Base-by-base conservation (phyloP, 345 rosid genomes). In the Boechera stricta region DNA sequence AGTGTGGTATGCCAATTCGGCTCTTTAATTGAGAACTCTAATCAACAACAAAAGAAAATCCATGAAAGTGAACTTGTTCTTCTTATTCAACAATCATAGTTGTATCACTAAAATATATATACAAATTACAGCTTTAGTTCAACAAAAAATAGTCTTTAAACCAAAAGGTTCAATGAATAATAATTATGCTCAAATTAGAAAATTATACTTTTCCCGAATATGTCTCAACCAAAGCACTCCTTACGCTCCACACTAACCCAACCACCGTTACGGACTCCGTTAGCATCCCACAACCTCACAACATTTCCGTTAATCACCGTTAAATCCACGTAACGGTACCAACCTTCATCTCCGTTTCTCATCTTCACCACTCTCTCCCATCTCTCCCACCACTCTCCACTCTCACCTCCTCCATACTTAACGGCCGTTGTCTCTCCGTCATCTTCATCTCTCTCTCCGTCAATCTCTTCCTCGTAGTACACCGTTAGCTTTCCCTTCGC, bases 241-340 rank as follows among this genome's bases (percentile, higher is more conserved):
- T 71, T 55, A 69, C 54, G 45, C 5, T 44, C 10, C 26, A 59
- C 10, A 33, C 26, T 71, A 71, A 59, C 58, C 62, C 67, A 53
- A 7, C 29, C 66, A n/a, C 71, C 53, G 52, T 71, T 62, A 71
- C 67, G 33, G 44, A 16, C 49, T 64, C 76, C 67, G 54, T 71
- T 77, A 67, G 65, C 89, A 38, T 89, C 92, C 98, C 97, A 93
- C 48, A 93, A 75, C 76, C 88, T 82, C 10, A 93, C 92, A 9
- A 93, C 83, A 77, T 81, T 89, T 28, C 98, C 98, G 83, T 87
- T 77, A 16, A 77, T 29, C 67, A 65, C 77, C 72, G 62, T 71
- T 66, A 77, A 65, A 71, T 93, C 93, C 68, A 87, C 90, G 74
- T 66, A 81, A 42, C 85, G 75, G 83, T 87, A 85, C 97, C 93